Percentiles rank a stretch among this genome's conserved stretches.
Conservation (phyloP, 2,329 filamentous ascomycete genomes). For the Pezizomycotina sp. region DNA sequence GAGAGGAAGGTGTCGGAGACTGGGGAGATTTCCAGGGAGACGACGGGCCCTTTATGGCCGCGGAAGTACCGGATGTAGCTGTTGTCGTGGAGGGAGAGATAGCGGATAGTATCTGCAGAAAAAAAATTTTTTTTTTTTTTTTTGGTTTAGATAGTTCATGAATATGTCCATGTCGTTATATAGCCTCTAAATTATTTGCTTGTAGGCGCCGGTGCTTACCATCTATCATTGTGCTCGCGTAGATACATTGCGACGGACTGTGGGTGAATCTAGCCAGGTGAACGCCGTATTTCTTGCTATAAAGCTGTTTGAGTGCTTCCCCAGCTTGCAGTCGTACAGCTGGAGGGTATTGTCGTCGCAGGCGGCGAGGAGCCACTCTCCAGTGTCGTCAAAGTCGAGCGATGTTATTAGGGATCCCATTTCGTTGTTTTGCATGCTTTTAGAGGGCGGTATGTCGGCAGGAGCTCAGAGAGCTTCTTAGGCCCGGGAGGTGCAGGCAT, state of each 20-base stretch:
- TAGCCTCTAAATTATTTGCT: neutral
- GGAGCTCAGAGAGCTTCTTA: conserved; percentile 29
- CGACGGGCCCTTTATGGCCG: conserved; percentile 73
- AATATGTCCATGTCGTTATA: conserved; percentile 2
- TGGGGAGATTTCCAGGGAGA: conserved; percentile 66
- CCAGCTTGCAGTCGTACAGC: conserved; percentile 84
- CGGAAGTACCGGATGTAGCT: conserved; percentile 92
- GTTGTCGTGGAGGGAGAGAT: conserved; percentile 85
- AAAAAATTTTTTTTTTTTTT: no score
- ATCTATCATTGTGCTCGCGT: conserved; percentile 90
- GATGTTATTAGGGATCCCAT: conserved; percentile 48
- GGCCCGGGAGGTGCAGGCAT: conserved; percentile 21
- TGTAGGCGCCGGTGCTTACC: conserved; percentile 43
- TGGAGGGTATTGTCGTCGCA: conserved; percentile 91
- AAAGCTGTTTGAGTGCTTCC: conserved; percentile 74
- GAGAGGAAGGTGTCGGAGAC: conserved; percentile 83
- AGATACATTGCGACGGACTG: conserved; percentile 76
- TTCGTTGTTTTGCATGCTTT: conserved; percentile 26
- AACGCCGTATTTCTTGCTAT: conserved; percentile 93
- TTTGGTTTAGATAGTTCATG: no score
- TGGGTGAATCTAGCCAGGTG: conserved; percentile 92
- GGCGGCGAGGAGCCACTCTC: conserved; percentile 78
- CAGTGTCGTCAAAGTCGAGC: conserved; percentile 89
- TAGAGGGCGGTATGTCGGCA: conserved; percentile 40
- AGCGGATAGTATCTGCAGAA: conserved; percentile 56